Base-by-base conservation (phyloP, 306 rosid species). In the Medicago lupulina region DNA sequence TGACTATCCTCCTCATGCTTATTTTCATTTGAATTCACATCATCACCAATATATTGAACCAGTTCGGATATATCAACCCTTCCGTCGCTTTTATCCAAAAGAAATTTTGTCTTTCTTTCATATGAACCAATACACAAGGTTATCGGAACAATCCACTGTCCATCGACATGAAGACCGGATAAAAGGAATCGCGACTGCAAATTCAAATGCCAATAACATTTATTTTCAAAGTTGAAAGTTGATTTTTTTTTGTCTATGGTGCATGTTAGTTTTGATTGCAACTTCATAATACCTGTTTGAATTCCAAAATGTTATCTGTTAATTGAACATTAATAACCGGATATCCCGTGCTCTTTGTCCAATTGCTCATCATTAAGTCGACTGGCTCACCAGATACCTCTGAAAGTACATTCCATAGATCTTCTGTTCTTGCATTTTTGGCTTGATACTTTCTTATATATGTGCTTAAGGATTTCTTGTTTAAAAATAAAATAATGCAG, bases 271-370 rank as follows among this genome's bases (percentile, higher is more conserved):
- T 28, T 44, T 63, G 25, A 70, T 72, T 44, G 53, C 8, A 55
- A 80, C 44, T 69, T 44, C 68, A 67, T 8, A 71, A n/a, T 71
- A 89, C 92, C 95, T 87, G 89, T 83, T 90, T 82, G 65, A 90
- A 61, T 51, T 86, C 82, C 85, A 87, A 70, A 62, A 73, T 65
- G 51, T 62, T 49, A 50, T 75, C 87, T 16, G 71, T 83, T 44
- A 77, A 34, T 78, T 67, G 74, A 49, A 90, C 92, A 61, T 73
- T 76, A 46, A 90, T 76, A 54, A 88, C 82, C 43, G 96, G 96
- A 80, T 87, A 88, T 86, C 96, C 92, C 60, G 83, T 80, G 59
- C 83, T 21, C 82, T 84, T 90, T 77, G 89, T 90, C 92, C 96
- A 90, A 39, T 21, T 75, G 76, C 81, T 75, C 92, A 90, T 88